phyloP scores from a whole-genome alignment of 768 basidiomycete species.

The Pisolithus albus region DNA sequence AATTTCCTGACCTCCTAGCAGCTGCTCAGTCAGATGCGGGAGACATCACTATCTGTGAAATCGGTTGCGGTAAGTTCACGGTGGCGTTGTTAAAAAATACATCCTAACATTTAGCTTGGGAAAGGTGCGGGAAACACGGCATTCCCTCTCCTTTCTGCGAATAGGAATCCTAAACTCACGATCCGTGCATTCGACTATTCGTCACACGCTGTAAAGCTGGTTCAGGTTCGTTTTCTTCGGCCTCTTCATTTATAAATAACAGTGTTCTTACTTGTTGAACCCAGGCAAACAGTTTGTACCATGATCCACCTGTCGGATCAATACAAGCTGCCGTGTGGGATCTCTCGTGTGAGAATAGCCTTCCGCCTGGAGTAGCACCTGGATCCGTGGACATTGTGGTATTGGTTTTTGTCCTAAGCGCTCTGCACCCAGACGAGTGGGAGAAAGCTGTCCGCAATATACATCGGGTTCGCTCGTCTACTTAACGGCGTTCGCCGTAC shows the following conservation, averaged over 20 bases:
- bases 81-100: background rate
- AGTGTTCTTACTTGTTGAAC: background rate
- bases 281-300: slow-evolving; percentile 70
- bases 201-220: slow-evolving; percentile 78
- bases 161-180: slow-evolving; percentile 69
- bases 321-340: slow-evolving; percentile 90
- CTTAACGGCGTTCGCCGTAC: background rate
- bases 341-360: slow-evolving; percentile 52
- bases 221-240: slow-evolving; percentile 53
- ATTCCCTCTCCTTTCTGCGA: slow-evolving; percentile 80
- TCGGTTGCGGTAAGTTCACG: slow-evolving; percentile 74
- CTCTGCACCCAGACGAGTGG: slow-evolving; percentile 94
- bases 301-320: slow-evolving; percentile 55
- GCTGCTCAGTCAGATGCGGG: slow-evolving; percentile 72
- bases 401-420: slow-evolving; percentile 92
- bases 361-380: slow-evolving; percentile 59
- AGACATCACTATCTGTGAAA: slow-evolving; percentile 67
- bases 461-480: slow-evolving; percentile 44
- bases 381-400: slow-evolving; percentile 80
- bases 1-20: slow-evolving; percentile 82
- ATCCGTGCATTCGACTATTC: slow-evolving; percentile 91
- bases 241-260: background rate
- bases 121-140: slow-evolving; percentile 92
- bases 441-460: slow-evolving; percentile 72
- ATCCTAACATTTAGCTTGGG: slow-evolving; percentile 3